Conservation (phyloP, 2,329 filamentous ascomycete species). For the Colletotrichum tamarilloi region DNA sequence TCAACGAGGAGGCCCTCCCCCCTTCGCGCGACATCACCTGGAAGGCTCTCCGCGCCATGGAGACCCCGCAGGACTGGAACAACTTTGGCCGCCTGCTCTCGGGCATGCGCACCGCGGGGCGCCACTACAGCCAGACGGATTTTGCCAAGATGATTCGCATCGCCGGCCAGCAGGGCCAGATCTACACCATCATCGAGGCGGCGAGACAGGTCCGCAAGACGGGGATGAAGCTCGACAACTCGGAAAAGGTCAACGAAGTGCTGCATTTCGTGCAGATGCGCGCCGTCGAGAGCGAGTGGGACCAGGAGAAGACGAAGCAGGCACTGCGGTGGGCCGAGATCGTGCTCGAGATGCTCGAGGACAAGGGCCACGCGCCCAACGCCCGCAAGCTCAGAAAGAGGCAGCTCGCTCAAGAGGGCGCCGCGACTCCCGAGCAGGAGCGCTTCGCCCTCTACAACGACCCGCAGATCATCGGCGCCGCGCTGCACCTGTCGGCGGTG, state of each 20-base stretch:
- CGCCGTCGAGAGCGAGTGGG: slow-evolving; percentile 52
- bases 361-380: slow-evolving; percentile 49
- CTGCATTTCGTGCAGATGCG: slow-evolving; percentile 53
- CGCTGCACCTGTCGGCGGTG: slow-evolving; percentile 56
- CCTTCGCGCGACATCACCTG: slow-evolving; percentile 52
- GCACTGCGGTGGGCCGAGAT: slow-evolving; percentile 58
- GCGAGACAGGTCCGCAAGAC: slow-evolving; percentile 59
- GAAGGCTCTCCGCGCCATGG: slow-evolving; percentile 57
- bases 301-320: slow-evolving; percentile 49
- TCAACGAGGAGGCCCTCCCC: slow-evolving; percentile 55
- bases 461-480: slow-evolving; percentile 54
- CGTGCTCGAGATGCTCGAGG: slow-evolving; percentile 62
- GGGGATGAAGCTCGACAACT: slow-evolving; percentile 53
- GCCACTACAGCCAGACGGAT: slow-evolving; percentile 48
- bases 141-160: slow-evolving; percentile 54
- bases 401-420: background rate
- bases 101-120: slow-evolving; percentile 57
- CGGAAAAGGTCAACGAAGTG: slow-evolving; percentile 54
- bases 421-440: background rate
- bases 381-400: slow-evolving; percentile 35
- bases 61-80: slow-evolving; percentile 59
- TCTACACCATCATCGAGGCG: slow-evolving; percentile 61
- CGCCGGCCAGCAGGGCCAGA: slow-evolving; percentile 52
- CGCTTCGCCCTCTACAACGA: slow-evolving; percentile 49
- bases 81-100: slow-evolving; percentile 65